Evolutionary conservation across 2,329 filamentous ascomycete species (phyloP), one percentile per base, ranked within the genome.

Genomic region (Cytospora paraplurivora): DNA sequence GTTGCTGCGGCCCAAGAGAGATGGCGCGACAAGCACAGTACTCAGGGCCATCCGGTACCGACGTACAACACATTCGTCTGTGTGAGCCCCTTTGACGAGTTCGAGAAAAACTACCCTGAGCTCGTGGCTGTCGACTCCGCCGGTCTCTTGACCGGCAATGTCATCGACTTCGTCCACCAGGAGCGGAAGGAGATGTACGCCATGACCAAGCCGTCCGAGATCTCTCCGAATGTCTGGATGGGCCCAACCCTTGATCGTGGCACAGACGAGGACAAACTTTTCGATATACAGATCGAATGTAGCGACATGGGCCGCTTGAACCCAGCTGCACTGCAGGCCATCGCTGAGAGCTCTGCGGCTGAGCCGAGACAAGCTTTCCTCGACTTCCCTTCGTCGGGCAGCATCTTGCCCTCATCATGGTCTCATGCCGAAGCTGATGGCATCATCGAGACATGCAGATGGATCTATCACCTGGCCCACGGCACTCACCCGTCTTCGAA

Each of bases 381-480:
- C 59, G 90, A 96, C 68, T 98, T 98, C 66, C 94, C 94, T 1
- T 95, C 93, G 0, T 97, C 94, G 1, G 95, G 95, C n/a, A 96
- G 92, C 70, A 91, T 98, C 62, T 82, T 94, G 70, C 89, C 92
- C 2, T 90, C 93, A 2, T 91, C 89, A 0, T 96, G 90, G 85
- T 92, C 90, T 1, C 90, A 93, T 65, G 81, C 84, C 10, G 94
- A 97, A 75, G 86, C 91, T 1, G 92, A 97, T 72, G 90, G 88
- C 33, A 88, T 98, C 50, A 80, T 97, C 50, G 90, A 93, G 62
- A 94, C 90, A 7, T 94, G 93, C 77, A 89, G 88, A 71, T 98
- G 93, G 92, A 91, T 99, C 33, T 92, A 93, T 75, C 86, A 91
- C 70, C 79, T 97, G 52, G 88, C 93, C 0, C 89, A 96, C 69